Evolutionary conservation across 1,284 basidiomycete species (phyloP).

Genomic region (Mycena citricolor): DNA sequence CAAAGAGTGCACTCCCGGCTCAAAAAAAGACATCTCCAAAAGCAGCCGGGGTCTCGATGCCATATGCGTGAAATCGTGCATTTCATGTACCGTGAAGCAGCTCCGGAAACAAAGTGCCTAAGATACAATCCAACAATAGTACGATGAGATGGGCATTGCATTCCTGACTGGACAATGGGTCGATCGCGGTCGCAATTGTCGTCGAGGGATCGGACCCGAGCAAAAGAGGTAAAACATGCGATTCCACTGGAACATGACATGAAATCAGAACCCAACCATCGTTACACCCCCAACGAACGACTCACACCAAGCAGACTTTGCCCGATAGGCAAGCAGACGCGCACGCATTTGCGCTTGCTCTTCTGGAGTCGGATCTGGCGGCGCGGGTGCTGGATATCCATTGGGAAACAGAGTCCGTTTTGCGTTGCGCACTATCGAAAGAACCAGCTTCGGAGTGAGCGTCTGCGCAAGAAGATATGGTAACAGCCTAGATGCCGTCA

Average conservation of each 20-base stretch:
- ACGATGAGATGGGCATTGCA: conserved; percentile 72
- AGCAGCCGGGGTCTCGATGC: no score
- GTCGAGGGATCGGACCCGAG: conserved; percentile 46
- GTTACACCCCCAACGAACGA: no score
- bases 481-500: conserved; percentile 47
- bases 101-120: conserved; percentile 68
- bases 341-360: conserved; percentile 63
- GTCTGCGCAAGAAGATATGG: conserved; percentile 57
- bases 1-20: no score
- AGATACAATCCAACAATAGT: conserved; percentile 60
- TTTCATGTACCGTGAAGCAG: no score
- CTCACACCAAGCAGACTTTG: conserved; percentile 47
- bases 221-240: conserved; percentile 42
- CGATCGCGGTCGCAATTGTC: conserved; percentile 52
- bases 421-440: conserved; percentile 46
- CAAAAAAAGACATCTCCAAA: no score
- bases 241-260: conserved; percentile 21
- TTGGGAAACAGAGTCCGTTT: conserved; percentile 76
- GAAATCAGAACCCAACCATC: no score
- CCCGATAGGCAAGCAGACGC: conserved; percentile 48
- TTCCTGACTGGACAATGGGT: conserved; percentile 52
- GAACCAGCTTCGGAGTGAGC: conserved; percentile 53
- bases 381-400: conserved; percentile 70
- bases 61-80: no score
- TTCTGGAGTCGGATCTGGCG: conserved; percentile 66